Evolutionary conservation across 306 rosid species (phyloP).

Genomic region (Vigna reflexopilosa): DNA sequence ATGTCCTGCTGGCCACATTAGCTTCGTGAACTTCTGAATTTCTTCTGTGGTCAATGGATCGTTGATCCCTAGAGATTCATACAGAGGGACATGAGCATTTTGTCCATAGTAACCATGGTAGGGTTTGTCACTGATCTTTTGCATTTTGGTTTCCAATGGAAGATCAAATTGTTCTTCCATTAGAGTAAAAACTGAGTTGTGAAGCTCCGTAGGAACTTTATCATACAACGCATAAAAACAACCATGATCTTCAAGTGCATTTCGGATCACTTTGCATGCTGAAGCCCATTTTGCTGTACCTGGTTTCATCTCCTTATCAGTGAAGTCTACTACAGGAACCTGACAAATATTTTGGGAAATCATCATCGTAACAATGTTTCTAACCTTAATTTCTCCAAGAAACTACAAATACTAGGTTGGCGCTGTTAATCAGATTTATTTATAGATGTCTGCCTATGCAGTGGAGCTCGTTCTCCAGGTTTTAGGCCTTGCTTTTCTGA

Average conservation of each 20-base stretch:
- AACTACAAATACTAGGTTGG: background rate
- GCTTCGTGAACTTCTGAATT: slow-evolving; percentile 37
- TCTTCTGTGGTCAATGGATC: slow-evolving; percentile 31
- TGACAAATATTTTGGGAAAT: background rate
- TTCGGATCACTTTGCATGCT: slow-evolving; percentile 35
- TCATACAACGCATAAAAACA: slow-evolving; percentile 36
- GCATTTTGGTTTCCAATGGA: slow-evolving; percentile 47
- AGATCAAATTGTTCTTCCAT: slow-evolving; percentile 49
- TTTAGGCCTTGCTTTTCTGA: background rate
- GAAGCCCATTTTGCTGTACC: slow-evolving; percentile 33
- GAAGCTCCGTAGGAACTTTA: slow-evolving; percentile 40
- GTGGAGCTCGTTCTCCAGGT: background rate
- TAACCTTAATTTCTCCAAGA: background rate
- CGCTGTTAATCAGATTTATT: background rate
- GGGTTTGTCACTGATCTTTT: slow-evolving; percentile 37
- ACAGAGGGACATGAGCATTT: background rate
- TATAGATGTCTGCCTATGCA: background rate
- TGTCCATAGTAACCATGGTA: slow-evolving; percentile 43
- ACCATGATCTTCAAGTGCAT: slow-evolving; percentile 48
- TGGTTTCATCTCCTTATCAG: slow-evolving; percentile 35
- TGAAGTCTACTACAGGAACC: slow-evolving; percentile 41
- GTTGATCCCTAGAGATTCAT: slow-evolving; percentile 41
- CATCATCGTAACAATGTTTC: slow-evolving; percentile 29
- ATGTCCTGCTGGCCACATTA: slow-evolving; percentile 53
- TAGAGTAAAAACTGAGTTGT: slow-evolving; percentile 42